phyloP scores from a whole-genome alignment of 805 yeast genomes.

The Metschnikowia bowlesiae region DNA sequence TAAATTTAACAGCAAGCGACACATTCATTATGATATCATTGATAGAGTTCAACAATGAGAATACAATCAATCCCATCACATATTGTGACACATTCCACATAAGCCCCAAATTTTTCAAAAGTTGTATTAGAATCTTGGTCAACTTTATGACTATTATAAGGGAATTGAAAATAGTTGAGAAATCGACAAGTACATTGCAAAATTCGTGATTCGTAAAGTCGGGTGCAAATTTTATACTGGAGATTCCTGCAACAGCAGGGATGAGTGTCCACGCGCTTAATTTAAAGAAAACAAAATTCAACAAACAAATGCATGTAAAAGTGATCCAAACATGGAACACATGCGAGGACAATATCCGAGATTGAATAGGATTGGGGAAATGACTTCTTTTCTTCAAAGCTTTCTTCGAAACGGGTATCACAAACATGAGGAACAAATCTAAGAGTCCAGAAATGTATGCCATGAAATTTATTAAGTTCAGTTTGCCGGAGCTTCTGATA shows the following conservation, averaged over 20 bases:
- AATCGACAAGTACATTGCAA: slow-evolving; percentile 1
- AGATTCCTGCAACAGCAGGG: neutral
- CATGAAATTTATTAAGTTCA: neutral
- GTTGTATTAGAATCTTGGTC: slow-evolving; percentile 22
- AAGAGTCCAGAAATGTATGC: neutral
- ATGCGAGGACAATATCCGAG: slow-evolving; percentile 14
- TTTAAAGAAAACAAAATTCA: slow-evolving; percentile 4
- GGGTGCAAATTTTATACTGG: neutral
- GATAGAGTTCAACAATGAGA: slow-evolving; percentile 48
- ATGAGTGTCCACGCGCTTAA: neutral
- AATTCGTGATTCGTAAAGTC: slow-evolving; percentile 10
- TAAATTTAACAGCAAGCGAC: slow-evolving; percentile 39
- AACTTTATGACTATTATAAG: slow-evolving; percentile 25
- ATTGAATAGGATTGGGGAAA: neutral
- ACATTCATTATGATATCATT: slow-evolving; percentile 51
- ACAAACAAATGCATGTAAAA: neutral
- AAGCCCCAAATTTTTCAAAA: slow-evolving; percentile 43
- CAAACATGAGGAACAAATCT: slow-evolving; percentile 5
- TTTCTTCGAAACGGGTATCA: slow-evolving; percentile 8
- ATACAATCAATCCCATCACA: slow-evolving; percentile 43
- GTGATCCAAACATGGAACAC: slow-evolving; percentile 13
- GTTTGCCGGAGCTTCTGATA: too few relatives aligned
- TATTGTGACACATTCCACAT: slow-evolving; percentile 44
- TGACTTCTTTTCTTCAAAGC: neutral
- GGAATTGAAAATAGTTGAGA: slow-evolving; percentile 22